Evolutionary conservation across 352 stramenopile genomes (phyloP).

Genomic region (Pythium apleroticum): DNA sequence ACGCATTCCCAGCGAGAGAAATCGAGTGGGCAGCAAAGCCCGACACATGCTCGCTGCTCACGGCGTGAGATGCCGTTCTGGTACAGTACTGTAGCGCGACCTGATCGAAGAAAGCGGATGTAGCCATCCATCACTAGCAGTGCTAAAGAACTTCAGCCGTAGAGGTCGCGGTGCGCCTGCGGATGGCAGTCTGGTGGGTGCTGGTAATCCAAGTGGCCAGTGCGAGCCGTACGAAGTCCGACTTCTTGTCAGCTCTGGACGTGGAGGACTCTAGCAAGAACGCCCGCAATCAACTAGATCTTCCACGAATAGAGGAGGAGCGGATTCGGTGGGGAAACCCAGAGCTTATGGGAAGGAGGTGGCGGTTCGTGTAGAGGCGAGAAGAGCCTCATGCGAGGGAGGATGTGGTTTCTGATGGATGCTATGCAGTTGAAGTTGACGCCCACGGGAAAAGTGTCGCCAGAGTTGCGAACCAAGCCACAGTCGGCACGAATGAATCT

Average conservation of each 20-base stretch:
- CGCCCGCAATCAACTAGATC: background rate
- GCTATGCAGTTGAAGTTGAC: background rate
- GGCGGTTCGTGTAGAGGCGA: background rate
- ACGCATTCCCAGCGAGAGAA: background rate
- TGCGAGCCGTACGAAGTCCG: background rate
- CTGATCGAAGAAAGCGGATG: background rate
- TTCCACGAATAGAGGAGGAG: background rate
- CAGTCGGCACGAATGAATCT: too few relatives aligned
- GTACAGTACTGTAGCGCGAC: too few relatives aligned
- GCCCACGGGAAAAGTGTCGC: too few relatives aligned
- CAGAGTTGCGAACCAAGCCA: too few relatives aligned
- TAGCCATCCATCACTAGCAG: background rate
- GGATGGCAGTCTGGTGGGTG: background rate
- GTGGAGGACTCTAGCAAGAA: background rate
- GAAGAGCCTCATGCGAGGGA: background rate
- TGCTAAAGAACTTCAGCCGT: background rate
- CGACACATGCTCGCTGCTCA: too few relatives aligned
- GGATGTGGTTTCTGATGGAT: background rate
- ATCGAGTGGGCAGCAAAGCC: background rate
- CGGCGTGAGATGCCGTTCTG: too few relatives aligned
- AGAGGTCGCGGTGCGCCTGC: background rate
- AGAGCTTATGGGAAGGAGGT: background rate
- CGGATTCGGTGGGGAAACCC: background rate
- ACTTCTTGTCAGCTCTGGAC: background rate
- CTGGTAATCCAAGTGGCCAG: background rate